Base-by-base conservation (phyloP, 2,329 filamentous ascomycete genomes). In the Aspergillus aculeatinus region DNA sequence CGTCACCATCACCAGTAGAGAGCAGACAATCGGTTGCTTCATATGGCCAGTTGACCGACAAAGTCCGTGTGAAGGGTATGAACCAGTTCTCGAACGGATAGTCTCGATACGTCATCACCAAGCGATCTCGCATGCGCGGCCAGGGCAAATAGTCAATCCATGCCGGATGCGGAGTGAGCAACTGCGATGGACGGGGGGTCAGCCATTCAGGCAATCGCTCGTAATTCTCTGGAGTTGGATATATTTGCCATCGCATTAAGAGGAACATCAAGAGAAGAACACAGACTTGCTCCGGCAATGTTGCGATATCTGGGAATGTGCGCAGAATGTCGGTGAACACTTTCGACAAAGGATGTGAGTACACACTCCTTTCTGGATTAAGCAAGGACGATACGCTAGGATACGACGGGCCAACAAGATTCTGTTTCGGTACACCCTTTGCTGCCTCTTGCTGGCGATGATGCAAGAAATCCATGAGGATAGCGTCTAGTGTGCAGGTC, bases 61-160 rank as follows among this genome's bases (percentile, higher is more conserved):
- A 70, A 0, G 88, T 92, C 1, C 83, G 85, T 1, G 90, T 95
- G 73, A 88, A 96, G 0, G 90, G 89, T 19, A 94, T 85, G 73
- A 94, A 95, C 80, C 93, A 96, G 66, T 89, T 85, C 59, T 93
- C 89, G 68, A 96, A 94, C 0, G 85, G 80, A 58, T 87, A 88
- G 48, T 83, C 78, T 21, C 78, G 74, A 42, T 85, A 83, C 0
- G 80, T 74, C 25, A 79, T 74, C 25, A 87, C 80, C 47, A 92
- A 78, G 23, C 80, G 80, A 60, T 92, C 89, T 29, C 92, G 88
- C 84, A 95, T 89, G 23, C 77, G 79, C 0, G 91, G 91, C 80
- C 90, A 96, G 0, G 91, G 90, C 3, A 96, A 65, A 70, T 94
- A 86, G 71, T 96, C 92, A 33, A 92, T 82, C 92, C 92, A 96